phyloP scores from a whole-genome alignment of 2,329 filamentous ascomycete genomes.

The Botryotinia convoluta region DNA sequence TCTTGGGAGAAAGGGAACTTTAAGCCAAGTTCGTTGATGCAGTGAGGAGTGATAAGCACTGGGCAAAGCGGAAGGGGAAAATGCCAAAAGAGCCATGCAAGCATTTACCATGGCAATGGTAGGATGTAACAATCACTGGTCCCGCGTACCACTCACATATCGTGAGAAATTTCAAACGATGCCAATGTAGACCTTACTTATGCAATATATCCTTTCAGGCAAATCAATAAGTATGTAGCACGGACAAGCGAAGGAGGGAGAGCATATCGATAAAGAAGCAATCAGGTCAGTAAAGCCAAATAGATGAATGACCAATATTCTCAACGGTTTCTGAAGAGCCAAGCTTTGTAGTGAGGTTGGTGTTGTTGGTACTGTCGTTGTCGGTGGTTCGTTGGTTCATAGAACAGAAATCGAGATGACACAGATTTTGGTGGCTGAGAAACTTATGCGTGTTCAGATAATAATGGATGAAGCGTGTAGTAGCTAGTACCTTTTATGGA shows the following conservation, averaged over 20 bases:
- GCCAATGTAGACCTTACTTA: background rate
- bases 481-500: slow-evolving; percentile 4
- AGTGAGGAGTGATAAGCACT: background rate
- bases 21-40: background rate
- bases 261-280: background rate
- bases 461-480: background rate
- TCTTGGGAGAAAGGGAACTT: background rate
- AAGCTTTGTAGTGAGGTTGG: background rate
- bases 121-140: slow-evolving; percentile 11
- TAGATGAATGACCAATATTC: slow-evolving; percentile 2
- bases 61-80: background rate
- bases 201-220: slow-evolving; percentile 4
- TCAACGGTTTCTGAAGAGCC: background rate
- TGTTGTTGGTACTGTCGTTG: background rate
- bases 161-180: background rate
- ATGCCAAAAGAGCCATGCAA: background rate
- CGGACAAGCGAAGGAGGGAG: background rate
- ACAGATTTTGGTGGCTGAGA: background rate
- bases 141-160: slow-evolving; percentile 12
- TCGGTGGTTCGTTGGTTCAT: background rate
- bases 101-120: slow-evolving; percentile 20
- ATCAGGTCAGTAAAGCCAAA: background rate
- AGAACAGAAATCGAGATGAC: background rate
- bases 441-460: background rate
- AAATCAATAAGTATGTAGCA: background rate